phyloP scores from a whole-genome alignment of 2,329 filamentous ascomycete genomes.

The Aspergillus versicolor region DNA sequence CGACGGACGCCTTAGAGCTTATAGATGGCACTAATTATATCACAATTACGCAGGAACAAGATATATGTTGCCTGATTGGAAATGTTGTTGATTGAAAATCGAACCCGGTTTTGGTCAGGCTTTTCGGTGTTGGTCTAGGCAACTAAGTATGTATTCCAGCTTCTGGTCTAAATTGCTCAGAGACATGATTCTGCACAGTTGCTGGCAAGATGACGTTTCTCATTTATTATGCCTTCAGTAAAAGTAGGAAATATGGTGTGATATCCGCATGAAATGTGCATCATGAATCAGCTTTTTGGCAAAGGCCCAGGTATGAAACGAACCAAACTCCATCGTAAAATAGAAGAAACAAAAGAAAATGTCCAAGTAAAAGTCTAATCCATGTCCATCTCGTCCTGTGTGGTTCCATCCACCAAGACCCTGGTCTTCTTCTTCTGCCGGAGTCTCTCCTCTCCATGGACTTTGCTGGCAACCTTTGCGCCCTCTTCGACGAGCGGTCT shows the following conservation, averaged over 20 bases:
- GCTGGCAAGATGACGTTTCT: too few species aligned
- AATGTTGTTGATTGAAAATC: neutral
- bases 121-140: neutral
- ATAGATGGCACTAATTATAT: neutral
- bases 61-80: neutral
- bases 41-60: too few species aligned
- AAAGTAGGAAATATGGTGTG: conserved; percentile 1
- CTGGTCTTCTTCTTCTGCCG: conserved; percentile 46
- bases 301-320: conserved; percentile 9
- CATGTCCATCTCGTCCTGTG: conserved; percentile 49
- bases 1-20: neutral
- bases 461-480: conserved; percentile 33
- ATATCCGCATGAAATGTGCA: conserved; percentile 4
- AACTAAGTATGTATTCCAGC: neutral
- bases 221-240: conserved; percentile 5
- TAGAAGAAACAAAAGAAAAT: conserved; percentile 5
- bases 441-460: conserved; percentile 43
- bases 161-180: neutral
- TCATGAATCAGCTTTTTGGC: conserved; percentile 7
- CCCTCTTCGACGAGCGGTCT: conserved; percentile 34
- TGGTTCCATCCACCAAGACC: conserved; percentile 45
- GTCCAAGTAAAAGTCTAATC: conserved; percentile 34
- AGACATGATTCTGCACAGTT: neutral
- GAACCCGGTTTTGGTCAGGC: neutral
- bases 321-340: conserved; percentile 13